Percentiles rank a stretch among this genome's conserved stretches.
Conservation (phyloP, 2,329 filamentous ascomycete genomes). For the Bipolaris cookei region DNA sequence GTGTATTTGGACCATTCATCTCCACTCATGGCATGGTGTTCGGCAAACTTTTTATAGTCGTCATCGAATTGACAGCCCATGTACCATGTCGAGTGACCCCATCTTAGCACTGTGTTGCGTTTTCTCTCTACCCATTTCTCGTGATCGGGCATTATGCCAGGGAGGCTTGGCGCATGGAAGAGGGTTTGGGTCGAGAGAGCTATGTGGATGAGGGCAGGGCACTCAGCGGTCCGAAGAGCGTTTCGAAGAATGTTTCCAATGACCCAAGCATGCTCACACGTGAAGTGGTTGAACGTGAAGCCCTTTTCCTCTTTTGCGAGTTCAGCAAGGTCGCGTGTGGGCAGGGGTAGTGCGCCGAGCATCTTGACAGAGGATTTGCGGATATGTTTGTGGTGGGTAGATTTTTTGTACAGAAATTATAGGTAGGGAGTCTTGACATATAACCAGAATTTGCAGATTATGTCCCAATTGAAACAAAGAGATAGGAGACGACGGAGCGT, state of each 20-base stretch:
- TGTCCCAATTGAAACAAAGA: neutral
- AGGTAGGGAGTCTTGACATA: conserved; percentile 11
- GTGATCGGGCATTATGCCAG: conserved; percentile 73
- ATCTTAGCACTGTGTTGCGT: conserved; percentile 73
- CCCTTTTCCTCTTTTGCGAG: conserved; percentile 52
- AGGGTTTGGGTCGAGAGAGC: conserved; percentile 67
- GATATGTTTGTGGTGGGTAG: conserved; percentile 1
- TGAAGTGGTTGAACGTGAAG: conserved; percentile 63
- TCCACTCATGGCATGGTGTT: conserved; percentile 66
- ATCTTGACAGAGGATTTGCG: conserved; percentile 13
- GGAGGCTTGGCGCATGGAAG: conserved; percentile 72
- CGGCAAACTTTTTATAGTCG: conserved; percentile 68
- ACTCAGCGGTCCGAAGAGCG: conserved; percentile 62
- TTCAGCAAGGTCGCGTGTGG: conserved; percentile 46
- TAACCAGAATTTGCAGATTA: conserved; percentile 8
- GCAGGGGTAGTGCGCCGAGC: conserved; percentile 39
- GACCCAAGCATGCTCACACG: conserved; percentile 67
- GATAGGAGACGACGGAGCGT: conserved; percentile 13
- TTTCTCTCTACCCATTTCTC: conserved; percentile 70
- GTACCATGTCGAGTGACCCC: conserved; percentile 72
- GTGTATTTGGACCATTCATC: conserved; percentile 68
- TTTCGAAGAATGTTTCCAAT: conserved; percentile 69
- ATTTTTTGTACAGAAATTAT: conserved; percentile 1
- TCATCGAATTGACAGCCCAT: conserved; percentile 73
- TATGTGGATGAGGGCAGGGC: conserved; percentile 69